A percentile compares a stretch with the other conserved stretches of the same genome.
These are phyloP conservation scores for Globisporangium radiosum DNA, from an alignment of 352 stramenopile species.

Conservation along the genomic window DNA sequence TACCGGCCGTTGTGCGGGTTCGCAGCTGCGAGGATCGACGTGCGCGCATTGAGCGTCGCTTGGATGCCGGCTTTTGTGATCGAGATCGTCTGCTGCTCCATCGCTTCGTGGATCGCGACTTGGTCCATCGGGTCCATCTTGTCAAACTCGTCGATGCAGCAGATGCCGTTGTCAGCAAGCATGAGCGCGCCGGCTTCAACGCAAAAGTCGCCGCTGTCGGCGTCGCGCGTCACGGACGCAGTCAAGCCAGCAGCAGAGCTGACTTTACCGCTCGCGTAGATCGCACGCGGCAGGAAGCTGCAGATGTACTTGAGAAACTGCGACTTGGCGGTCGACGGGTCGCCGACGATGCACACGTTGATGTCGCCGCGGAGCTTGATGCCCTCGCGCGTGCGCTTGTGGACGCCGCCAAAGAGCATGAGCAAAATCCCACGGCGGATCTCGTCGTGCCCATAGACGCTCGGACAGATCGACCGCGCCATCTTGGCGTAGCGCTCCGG, in stretches of 20 bases:
- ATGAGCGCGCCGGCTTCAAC: conserved; percentile 95
- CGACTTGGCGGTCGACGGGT: conserved; percentile 97
- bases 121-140: conserved; percentile 98
- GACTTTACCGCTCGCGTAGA: conserved; percentile 99
- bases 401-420: conserved; percentile 97
- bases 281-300: conserved; percentile 88
- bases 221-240: conserved; percentile 94
- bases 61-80: conserved; percentile 99
- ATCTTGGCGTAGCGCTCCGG: conserved; percentile 91
- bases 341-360: conserved; percentile 98
- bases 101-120: conserved; percentile 99
- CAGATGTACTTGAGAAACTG: conserved; percentile 99
- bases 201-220: conserved; percentile 89
- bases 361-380: conserved; percentile 98
- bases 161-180: conserved; percentile 98
- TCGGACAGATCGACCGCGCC: conserved; percentile 93
- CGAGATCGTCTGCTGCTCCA: conserved; percentile 99
- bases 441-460: conserved; percentile 97
- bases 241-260: conserved; percentile 97
- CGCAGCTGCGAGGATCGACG: conserved; percentile 98
- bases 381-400: conserved; percentile 96
- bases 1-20: conserved; percentile 97
- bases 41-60: conserved; percentile 97
- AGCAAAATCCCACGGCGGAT: conserved; percentile 93
- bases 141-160: conserved; percentile 98